Base-by-base conservation (phyloP, 225 moss, liverwort and hornwort species). In the Anthoceros angustus region DNA sequence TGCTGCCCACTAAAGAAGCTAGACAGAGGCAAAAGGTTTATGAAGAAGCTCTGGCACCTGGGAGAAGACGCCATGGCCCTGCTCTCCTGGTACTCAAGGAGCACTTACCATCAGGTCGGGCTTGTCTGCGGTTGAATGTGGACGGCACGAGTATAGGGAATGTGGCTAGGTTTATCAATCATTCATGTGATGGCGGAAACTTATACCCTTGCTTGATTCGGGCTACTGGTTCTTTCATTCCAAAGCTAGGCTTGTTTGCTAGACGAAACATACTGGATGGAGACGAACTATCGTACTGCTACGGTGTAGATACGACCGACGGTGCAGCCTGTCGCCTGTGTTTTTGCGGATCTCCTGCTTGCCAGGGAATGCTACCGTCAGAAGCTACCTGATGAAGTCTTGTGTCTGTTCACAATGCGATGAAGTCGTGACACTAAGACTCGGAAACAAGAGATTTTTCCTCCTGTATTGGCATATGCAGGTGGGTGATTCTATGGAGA, bases 151-250 rank as follows among this genome's bases (percentile, higher is more conserved):
- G 64, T 71, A 70, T 86, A 38, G 93, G 93, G 32, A 94, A 90
- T 66, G 86, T 90, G 24, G 82, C 90, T 38, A 90, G 93, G 42
- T 94, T 94, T 46, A 84, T 90, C 63, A 94, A 89, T 72, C 93
- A 94, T 75, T 86, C 90, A 46, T 94, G 93, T 63, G 87, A 94
- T 66, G 87, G 87, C 14, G 93, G 90, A 49, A 94, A 90, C 64
- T 69, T 94, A 75, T 65, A 86, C 39, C 90, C 87, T 25, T 94
- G 84, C 70, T 71, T 94, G 5, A 84, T 84, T 8, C 78, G 93
- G 16, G 74, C 71, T 12, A 83, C 81, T 2, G 93, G 93, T 50
- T 87, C 87, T 5, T 75, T 84, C 43, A 79, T 94, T 62, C 87
- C 90, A 62, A 90, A 90, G 60, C 71, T 94, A 48, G 93, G 63